Percentiles rank a stretch among this genome's conserved stretches.
These are phyloP conservation scores for Cutaneotrichosporon sp. DNA, from an alignment of 1,284 basidiomycete genomes.

Conservation along the genomic window DNA sequence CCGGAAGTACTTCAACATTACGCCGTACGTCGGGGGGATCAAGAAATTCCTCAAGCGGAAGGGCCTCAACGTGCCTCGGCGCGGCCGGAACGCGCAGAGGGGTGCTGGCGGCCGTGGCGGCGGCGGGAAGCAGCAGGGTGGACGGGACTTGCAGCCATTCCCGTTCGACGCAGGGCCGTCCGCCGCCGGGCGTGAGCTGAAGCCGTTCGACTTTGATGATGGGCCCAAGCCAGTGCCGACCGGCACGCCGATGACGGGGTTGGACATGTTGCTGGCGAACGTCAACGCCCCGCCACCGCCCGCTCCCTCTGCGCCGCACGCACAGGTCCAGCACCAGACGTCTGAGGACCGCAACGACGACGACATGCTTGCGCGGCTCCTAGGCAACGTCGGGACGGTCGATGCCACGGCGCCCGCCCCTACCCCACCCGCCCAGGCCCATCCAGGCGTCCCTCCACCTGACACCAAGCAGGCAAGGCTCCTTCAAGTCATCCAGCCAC, in stretches of 20 bases:
- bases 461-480: slow-evolving; percentile 21
- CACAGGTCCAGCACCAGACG: slow-evolving; percentile 29
- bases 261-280: slow-evolving; percentile 46
- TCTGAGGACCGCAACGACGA: slow-evolving; percentile 29
- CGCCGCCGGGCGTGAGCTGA: slow-evolving; percentile 29
- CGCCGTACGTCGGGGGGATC: slow-evolving; percentile 82
- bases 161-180: slow-evolving; percentile 29
- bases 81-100: neutral
- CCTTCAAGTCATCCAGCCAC: slow-evolving; percentile 12
- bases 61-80: slow-evolving; percentile 33
- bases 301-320: slow-evolving; percentile 37
- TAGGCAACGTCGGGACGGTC: slow-evolving; percentile 30
- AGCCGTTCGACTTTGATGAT: slow-evolving; percentile 42
- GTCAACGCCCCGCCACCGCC: slow-evolving; percentile 20
- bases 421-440: neutral
- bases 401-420: neutral
- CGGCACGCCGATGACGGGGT: slow-evolving; percentile 23
- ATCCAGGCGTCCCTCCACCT: slow-evolving; percentile 8
- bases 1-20: slow-evolving; percentile 88
- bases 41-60: slow-evolving; percentile 42
- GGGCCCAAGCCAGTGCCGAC: neutral
- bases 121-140: slow-evolving; percentile 4
- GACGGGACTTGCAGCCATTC: slow-evolving; percentile 42
- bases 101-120: neutral
- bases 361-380: slow-evolving; percentile 38